Percentiles rank a stretch among this genome's conserved stretches.
Evolutionary conservation across 202 grass and related monocot genomes (phyloP).

Genomic region (Setaria italica): DNA sequence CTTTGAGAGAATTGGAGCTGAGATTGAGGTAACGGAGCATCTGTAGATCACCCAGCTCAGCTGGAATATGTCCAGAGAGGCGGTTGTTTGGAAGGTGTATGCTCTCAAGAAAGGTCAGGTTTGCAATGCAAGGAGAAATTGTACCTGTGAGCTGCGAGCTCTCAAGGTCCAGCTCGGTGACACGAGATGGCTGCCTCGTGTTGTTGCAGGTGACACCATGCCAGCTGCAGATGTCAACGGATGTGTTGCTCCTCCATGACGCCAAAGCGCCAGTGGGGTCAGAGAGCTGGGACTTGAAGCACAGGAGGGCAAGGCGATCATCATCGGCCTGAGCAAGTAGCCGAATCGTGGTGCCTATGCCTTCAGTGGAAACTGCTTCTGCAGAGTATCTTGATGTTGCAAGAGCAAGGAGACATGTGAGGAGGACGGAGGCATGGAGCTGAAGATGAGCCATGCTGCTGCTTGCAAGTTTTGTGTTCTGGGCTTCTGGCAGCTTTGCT

Average conservation of each 20-base stretch:
- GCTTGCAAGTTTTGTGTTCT: background rate
- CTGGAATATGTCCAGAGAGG: slow-evolving; percentile 30
- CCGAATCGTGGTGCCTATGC: background rate
- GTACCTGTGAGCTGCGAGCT: slow-evolving; percentile 13
- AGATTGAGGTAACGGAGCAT: slow-evolving; percentile 45
- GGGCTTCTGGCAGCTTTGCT: background rate
- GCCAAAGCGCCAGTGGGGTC: slow-evolving; percentile 19
- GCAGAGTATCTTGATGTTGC: background rate
- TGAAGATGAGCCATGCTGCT: background rate
- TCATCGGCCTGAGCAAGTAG: background rate
- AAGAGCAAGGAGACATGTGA: background rate
- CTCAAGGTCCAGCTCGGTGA: slow-evolving; percentile 37
- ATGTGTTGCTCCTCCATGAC: slow-evolving; percentile 50
- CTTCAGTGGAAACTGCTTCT: background rate
- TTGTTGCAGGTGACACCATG: slow-evolving; percentile 50
- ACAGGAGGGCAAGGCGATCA: slow-evolving; percentile 37
- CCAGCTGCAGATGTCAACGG: slow-evolving; percentile 50
- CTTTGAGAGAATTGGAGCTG: slow-evolving; percentile 41
- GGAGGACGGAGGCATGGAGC: background rate
- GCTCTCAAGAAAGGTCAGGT: slow-evolving; percentile 50
- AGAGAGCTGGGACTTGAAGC: slow-evolving; percentile 44
- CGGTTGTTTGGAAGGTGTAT: slow-evolving; percentile 37
- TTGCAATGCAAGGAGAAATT: slow-evolving; percentile 41
- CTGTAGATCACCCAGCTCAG: slow-evolving; percentile 32
- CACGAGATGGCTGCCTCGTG: slow-evolving; percentile 11